Percentiles rank a stretch among this genome's conserved stretches.
phyloP scores from a whole-genome alignment of 2,329 filamentous ascomycete species.

The Exophiala dermatitidis region DNA sequence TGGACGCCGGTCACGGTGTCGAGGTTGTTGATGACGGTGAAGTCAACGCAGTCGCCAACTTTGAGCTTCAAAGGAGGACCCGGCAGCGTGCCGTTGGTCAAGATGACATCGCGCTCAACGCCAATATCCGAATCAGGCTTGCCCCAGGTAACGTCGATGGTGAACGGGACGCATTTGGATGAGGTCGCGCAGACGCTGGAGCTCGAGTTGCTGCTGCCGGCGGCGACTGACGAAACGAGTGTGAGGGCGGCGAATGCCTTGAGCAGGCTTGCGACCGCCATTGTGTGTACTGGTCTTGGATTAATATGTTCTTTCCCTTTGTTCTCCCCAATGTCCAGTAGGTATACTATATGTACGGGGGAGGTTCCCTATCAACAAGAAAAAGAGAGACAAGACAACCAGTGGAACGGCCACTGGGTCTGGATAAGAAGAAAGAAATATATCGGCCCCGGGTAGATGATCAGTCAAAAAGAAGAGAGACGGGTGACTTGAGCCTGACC shows the following conservation, averaged over 20 bases:
- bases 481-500: not conserved
- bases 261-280: slow-evolving; percentile 13
- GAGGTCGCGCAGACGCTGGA: slow-evolving; percentile 12
- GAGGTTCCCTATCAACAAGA: slow-evolving; percentile 3
- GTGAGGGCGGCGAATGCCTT: slow-evolving; percentile 18
- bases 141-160: slow-evolving; percentile 33
- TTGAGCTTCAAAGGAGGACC: slow-evolving; percentile 66
- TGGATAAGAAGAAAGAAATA: slow-evolving; percentile 1
- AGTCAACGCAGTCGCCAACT: slow-evolving; percentile 63
- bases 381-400: slow-evolving; percentile 11
- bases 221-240: slow-evolving; percentile 19
- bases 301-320: not conserved
- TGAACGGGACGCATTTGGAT: slow-evolving; percentile 27
- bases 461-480: slow-evolving; percentile 5
- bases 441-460: slow-evolving; percentile 1
- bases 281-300: slow-evolving; percentile 2
- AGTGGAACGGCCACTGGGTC: not conserved
- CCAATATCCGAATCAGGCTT: slow-evolving; percentile 37
- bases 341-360: not conserved
- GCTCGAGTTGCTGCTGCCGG: slow-evolving; percentile 4
- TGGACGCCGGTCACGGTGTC: slow-evolving; percentile 61
- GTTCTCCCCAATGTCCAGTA: not conserved
- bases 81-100: slow-evolving; percentile 69
- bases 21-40: slow-evolving; percentile 62
- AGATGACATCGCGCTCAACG: slow-evolving; percentile 49